Evolutionary conservation across 345 rosid genomes (phyloP), one percentile per base, ranked within the genome.

Genomic region (Eucalyptus erythrocorys): DNA sequence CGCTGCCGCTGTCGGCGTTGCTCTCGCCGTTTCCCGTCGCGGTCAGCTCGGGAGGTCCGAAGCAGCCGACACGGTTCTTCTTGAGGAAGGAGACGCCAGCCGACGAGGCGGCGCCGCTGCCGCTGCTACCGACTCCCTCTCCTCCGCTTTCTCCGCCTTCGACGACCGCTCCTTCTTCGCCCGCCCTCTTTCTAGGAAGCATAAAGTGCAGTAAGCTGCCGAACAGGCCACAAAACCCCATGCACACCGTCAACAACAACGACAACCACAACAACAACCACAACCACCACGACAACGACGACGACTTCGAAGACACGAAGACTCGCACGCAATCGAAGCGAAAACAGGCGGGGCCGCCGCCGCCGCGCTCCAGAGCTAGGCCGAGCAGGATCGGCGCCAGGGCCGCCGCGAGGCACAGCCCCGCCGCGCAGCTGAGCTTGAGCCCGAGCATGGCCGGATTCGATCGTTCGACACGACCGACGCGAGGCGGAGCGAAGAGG

Each of bases 141-240:
- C 15, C 79, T 66, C 93, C 92, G 50, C 15, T 64, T 66, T 91
- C 92, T 90, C 91, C 68, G 32, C 68, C 95, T 90, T 86, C 92
- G 49, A 91, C 94, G 87, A 93, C 89, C 88, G 88, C 92, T 85
- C 71, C 92, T 87, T 90, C 92, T 86, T 90, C 95, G 91, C 87
- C 91, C 61, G 94, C 92, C 95, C 99, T 94, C 97, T 95, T 98
- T 90, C 91, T 92, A 91, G 97, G 98, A 96, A 97, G 99, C 99
- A 98, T 98, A 95, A 92, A 96, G 97, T 94, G 95, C 90, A 92
- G 92, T 37, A 94, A 91, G 89, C 95, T 94, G 93, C 91, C 92
- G 87, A 95, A 92, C 88, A 95, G 85, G 85, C 91, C 90, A 93
- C 90, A 93, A 91, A 91, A 87, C 79, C 48, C 88, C 37, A 45